phyloP scores from a whole-genome alignment of 2,329 filamentous ascomycete genomes.

The Tolypocladium cylindrosporum region DNA sequence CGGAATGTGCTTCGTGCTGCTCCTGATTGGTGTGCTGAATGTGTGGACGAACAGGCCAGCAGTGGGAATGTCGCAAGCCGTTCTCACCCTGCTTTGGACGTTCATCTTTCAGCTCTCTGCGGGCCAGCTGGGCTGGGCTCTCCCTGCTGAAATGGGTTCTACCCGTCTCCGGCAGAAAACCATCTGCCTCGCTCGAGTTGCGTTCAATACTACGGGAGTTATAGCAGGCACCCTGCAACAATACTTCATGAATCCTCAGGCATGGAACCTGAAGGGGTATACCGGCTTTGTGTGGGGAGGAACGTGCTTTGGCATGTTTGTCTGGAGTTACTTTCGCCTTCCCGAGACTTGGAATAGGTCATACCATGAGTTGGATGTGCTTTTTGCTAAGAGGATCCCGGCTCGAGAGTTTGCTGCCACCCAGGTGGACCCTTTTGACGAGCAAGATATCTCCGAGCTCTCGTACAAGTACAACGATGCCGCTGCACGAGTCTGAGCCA shows the following conservation, averaged over 20 bases:
- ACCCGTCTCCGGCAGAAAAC: conserved; percentile 22
- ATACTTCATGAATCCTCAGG: conserved; percentile 27
- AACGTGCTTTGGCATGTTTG: conserved; percentile 13
- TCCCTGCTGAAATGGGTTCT: conserved; percentile 19
- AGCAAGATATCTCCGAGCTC: not conserved
- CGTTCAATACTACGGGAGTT: conserved; percentile 11
- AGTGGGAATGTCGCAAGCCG: conserved; percentile 22
- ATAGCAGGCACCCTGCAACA: conserved; percentile 17
- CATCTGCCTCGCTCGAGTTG: conserved; percentile 19
- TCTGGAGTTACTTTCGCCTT: conserved; percentile 34
- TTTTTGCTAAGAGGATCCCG: conserved; percentile 33
- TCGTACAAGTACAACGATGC: not conserved
- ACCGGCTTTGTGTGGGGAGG: conserved; percentile 25
- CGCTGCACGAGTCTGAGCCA: not conserved
- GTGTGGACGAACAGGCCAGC: conserved; percentile 14
- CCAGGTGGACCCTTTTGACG: not conserved
- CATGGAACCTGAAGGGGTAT: conserved; percentile 27
- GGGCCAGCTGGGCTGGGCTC: conserved; percentile 25
- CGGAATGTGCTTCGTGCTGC: conserved; percentile 25
- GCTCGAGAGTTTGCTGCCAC: conserved; percentile 17
- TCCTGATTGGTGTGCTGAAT: conserved; percentile 30
- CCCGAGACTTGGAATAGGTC: conserved; percentile 41
- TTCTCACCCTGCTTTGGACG: conserved; percentile 22
- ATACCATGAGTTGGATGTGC: conserved; percentile 41
- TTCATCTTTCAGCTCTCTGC: conserved; percentile 24